These are phyloP conservation scores for Neurospora sp. DNA, from an alignment of 495 filamentous ascomycete genomes.

Conservation along the genomic window DNA sequence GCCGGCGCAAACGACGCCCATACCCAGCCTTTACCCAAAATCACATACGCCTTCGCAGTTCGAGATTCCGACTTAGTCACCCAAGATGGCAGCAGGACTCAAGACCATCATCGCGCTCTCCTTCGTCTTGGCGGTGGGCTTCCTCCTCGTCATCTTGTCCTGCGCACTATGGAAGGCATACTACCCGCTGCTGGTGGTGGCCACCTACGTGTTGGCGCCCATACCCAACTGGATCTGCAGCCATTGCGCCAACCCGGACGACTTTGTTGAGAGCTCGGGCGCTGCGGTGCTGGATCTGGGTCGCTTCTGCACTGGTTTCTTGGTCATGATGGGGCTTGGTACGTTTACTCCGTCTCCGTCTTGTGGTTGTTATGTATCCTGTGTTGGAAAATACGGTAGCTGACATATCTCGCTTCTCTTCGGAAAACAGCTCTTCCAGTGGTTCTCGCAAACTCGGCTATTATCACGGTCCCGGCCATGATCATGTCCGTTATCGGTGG, in stretches of 20 bases:
- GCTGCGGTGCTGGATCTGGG: constrained; percentile 83
- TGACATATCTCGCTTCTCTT: constrained; percentile 6
- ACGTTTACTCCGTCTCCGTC: constrained; percentile 26
- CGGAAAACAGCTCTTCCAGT: constrained; percentile 69
- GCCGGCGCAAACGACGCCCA: constrained; percentile 1
- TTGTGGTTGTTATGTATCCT: background rate
- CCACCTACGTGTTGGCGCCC: constrained; percentile 87
- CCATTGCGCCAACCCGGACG: constrained; percentile 84
- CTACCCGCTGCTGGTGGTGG: constrained; percentile 88
- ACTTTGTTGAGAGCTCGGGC: constrained; percentile 81
- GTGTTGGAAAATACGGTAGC: background rate
- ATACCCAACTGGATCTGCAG: constrained; percentile 92
- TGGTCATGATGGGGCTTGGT: constrained; percentile 99
- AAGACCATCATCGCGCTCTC: constrained; percentile 98
- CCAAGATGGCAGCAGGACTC: constrained; percentile 71
- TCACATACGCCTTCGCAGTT: background rate
- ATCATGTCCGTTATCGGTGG: constrained; percentile 90
- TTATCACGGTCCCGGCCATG: constrained; percentile 80
- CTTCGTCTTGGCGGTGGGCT: constrained; percentile 97
- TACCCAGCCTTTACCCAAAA: background rate
- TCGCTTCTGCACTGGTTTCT: constrained; percentile 85
- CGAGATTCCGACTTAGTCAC: background rate
- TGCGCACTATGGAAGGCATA: constrained; percentile 90
- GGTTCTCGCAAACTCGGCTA: constrained; percentile 71
- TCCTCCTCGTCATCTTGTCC: constrained; percentile 97